Percentiles rank a stretch among this genome's conserved stretches.
Conservation (phyloP, 306 rosid species). For the cucumber (Cucumis sativus) region Cucumber_9930_V3 NC_026659.2:25718001-25718500, state of each 20-base stretch:
- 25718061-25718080: constrained; percentile 51
- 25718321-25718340: too few relatives aligned
- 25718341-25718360: too few relatives aligned
- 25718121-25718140: constrained; percentile 51
- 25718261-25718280: constrained; percentile 65
- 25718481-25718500: too few relatives aligned
- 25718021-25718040: constrained; percentile 53
- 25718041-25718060: constrained; percentile 47
- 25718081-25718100: constrained; percentile 45
- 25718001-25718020: background rate
- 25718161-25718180: constrained; percentile 38
- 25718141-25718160: constrained; percentile 45
- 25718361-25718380: too few relatives aligned
- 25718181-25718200: constrained; percentile 43
- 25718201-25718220: constrained; percentile 45
- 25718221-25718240: constrained; percentile 49
- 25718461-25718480: too few relatives aligned
- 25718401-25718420: too few relatives aligned
- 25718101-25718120: constrained; percentile 44
- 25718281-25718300: background rate
- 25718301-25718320: background rate
- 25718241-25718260: constrained; percentile 61
- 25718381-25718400: too few relatives aligned
- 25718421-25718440: too few relatives aligned
- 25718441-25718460: too few relatives aligned